Percentiles rank a stretch among this genome's conserved stretches.
Evolutionary conservation across 352 stramenopile genomes (phyloP).

Genomic region (Pythium periplocum): DNA sequence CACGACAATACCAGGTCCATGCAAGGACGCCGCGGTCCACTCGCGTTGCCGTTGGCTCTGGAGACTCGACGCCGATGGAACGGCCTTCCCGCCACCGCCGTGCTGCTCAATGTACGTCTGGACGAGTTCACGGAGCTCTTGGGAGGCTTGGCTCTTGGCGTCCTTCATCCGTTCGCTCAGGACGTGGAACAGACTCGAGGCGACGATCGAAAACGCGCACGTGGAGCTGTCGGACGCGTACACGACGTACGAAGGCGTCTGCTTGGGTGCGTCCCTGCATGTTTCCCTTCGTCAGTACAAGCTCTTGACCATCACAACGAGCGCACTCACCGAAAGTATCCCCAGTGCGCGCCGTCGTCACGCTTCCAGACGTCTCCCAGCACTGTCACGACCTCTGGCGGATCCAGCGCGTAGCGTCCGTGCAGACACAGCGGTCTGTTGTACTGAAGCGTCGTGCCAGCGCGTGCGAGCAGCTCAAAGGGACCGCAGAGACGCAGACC

Average conservation of each 20-base stretch:
- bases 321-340: conserved; percentile 35
- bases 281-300: background rate
- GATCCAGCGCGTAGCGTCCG: conserved; percentile 43
- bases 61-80: conserved; percentile 12
- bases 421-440: conserved; percentile 46
- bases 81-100: background rate
- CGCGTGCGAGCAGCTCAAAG: conserved; percentile 36
- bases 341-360: conserved; percentile 31
- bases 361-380: conserved; percentile 14
- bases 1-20: conserved; percentile 48
- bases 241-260: conserved; percentile 40
- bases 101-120: too few relatives aligned
- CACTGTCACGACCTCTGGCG: conserved; percentile 42
- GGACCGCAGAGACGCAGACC: conserved; percentile 34
- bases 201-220: conserved; percentile 33
- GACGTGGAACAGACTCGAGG: conserved; percentile 32
- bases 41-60: conserved; percentile 26
- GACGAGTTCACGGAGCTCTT: background rate
- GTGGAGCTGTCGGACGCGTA: conserved; percentile 18
- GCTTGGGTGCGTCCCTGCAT: conserved; percentile 33
- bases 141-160: conserved; percentile 2
- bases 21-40: conserved; percentile 27
- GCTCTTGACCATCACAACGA: too few relatives aligned
- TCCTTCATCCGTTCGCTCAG: conserved; percentile 13
- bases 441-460: conserved; percentile 14